phyloP scores from a whole-genome alignment of 352 stramenopile genomes.

The Pythium oligandrum region DNA sequence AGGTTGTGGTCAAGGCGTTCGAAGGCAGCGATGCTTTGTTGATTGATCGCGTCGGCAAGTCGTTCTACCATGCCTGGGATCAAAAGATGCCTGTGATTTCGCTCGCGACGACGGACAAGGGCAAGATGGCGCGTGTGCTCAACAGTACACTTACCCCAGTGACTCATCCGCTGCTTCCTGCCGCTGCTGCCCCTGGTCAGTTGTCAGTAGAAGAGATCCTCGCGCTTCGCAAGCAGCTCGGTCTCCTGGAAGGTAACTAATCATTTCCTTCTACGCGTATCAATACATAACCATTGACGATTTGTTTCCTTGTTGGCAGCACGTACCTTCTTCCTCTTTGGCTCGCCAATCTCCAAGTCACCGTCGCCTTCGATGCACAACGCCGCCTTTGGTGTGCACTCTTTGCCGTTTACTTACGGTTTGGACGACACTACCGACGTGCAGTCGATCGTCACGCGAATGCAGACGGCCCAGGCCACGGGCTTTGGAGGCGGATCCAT shows the following conservation, averaged over 20 bases:
- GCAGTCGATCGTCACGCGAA: conserved; percentile 34
- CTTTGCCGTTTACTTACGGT: conserved; percentile 90
- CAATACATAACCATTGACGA: conserved; percentile 4
- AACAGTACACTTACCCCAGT: conserved; percentile 96
- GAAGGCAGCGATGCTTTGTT: conserved; percentile 82
- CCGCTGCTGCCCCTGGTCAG: conserved; percentile 94
- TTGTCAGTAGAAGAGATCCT: conserved; percentile 94
- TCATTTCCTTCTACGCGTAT: background rate
- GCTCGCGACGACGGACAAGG: conserved; percentile 90
- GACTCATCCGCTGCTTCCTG: conserved; percentile 91
- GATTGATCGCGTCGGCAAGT: conserved; percentile 62
- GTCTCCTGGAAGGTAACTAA: conserved; percentile 79
- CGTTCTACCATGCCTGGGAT: conserved; percentile 43
- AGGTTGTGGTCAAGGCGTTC: conserved; percentile 88
- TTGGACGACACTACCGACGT: conserved; percentile 68
- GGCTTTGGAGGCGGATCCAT: conserved; percentile 95
- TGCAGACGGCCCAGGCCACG: conserved; percentile 23
- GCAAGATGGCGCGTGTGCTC: conserved; percentile 92
- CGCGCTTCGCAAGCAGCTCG: conserved; percentile 71
- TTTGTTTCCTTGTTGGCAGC: conserved; percentile 16
- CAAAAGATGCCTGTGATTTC: conserved; percentile 92
- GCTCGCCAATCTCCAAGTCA: conserved; percentile 94
- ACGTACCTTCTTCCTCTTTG: conserved; percentile 93
- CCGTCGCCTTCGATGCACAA: conserved; percentile 98
- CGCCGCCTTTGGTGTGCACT: conserved; percentile 84